A percentile compares a stretch with the other conserved stretches of the same genome.
Evolutionary conservation across 176 grass and related monocot genomes (phyloP).

Genomic region (Chloris gayana): DNA sequence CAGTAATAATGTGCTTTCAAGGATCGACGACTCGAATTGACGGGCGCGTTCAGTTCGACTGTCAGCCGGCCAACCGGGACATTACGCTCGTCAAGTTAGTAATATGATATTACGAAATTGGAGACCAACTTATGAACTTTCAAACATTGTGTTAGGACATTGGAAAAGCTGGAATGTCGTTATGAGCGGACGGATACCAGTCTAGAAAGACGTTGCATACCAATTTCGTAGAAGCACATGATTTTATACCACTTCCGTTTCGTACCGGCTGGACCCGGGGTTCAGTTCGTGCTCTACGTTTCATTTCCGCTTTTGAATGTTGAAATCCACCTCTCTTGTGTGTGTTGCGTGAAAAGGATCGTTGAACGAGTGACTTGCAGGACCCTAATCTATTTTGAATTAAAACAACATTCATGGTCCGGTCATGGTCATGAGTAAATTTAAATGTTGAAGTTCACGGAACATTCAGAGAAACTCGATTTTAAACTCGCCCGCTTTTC

Average conservation of each 20-base stretch:
- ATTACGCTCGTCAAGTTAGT: conserved; percentile 27
- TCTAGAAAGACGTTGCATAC: background rate
- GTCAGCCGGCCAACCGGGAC: too few relatives aligned
- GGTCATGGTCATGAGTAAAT: background rate
- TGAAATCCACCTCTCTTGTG: conserved; percentile 1
- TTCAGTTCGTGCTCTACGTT: background rate
- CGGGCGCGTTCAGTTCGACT: conserved; percentile 9
- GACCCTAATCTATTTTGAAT: background rate
- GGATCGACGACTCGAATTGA: background rate
- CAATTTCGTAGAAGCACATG: background rate
- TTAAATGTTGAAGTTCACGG: conserved; percentile 2
- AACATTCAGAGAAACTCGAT: background rate
- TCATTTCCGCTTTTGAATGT: background rate
- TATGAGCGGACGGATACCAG: too few relatives aligned
- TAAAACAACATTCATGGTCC: background rate
- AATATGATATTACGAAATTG: background rate
- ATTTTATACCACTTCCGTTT: background rate
- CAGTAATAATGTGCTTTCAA: background rate
- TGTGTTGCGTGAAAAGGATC: background rate
- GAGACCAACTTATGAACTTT: background rate
- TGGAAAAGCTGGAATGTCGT: background rate
- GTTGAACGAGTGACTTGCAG: background rate
- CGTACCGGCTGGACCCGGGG: background rate
- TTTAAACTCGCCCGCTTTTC: too few relatives aligned
- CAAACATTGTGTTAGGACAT: background rate